Percentiles rank a stretch among this genome's conserved stretches.
phyloP scores from a whole-genome alignment of 176 grass and related monocot genomes.

The Hsuehochloa calcarea region DNA sequence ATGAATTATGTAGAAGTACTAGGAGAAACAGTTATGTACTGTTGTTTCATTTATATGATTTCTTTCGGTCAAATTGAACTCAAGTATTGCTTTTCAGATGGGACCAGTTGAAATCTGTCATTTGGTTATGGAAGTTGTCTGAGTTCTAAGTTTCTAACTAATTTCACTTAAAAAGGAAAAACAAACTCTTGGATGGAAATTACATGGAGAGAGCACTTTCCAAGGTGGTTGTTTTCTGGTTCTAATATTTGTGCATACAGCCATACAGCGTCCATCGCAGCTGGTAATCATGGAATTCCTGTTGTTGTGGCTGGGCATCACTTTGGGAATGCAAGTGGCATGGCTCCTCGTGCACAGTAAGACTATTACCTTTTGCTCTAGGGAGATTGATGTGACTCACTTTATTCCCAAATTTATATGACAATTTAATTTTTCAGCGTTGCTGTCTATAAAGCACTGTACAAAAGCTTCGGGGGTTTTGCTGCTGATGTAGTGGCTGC shows the following conservation, averaged over 20 bases:
- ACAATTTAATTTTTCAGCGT: slow-evolving; percentile 56
- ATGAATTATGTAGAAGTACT: neutral
- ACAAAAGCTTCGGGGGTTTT: slow-evolving; percentile 99
- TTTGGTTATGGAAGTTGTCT: neutral
- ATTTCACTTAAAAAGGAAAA: neutral
- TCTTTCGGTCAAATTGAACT: neutral
- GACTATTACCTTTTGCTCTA: slow-evolving; percentile 31
- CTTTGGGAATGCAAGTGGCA: slow-evolving; percentile 97
- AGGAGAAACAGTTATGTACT: neutral
- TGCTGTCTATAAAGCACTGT: slow-evolving; percentile 99
- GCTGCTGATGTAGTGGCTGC: slow-evolving; percentile 99
- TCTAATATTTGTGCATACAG: slow-evolving; percentile 45
- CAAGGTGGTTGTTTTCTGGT: neutral
- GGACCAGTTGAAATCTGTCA: neutral
- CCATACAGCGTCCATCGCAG: slow-evolving; percentile 92
- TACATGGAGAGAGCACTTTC: neutral
- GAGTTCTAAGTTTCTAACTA: neutral
- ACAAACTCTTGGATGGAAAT: neutral
- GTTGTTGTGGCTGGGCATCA: slow-evolving; percentile 86
- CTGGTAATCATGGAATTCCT: slow-evolving; percentile 92
- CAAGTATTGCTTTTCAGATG: slow-evolving; percentile 6
- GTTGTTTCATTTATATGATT: neutral
- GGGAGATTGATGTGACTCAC: neutral
- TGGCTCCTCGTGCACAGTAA: slow-evolving; percentile 99
- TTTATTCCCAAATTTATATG: slow-evolving; percentile 13